These are phyloP conservation scores for Colletotrichum sp. DNA, from an alignment of 2,329 filamentous ascomycete genomes.

Conservation along the genomic window DNA sequence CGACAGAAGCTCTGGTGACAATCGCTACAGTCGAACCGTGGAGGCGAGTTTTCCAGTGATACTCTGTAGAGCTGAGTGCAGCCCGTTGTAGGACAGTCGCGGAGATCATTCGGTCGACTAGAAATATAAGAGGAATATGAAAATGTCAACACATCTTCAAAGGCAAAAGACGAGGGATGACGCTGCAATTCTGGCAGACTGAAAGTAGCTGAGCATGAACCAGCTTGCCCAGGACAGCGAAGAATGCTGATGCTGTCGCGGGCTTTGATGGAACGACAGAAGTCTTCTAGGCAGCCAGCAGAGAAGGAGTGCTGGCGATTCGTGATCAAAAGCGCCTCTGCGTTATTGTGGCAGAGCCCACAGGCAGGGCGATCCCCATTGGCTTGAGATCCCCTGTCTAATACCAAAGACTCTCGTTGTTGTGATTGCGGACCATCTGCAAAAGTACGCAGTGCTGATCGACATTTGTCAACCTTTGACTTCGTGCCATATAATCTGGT, in stretches of 20 bases:
- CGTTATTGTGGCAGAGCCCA: not conserved
- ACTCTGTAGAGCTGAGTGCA: not conserved
- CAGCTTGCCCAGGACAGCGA: not conserved
- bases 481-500: not conserved
- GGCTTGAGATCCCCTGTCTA: not conserved
- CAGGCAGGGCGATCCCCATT: not conserved
- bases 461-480: not conserved
- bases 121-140: not conserved
- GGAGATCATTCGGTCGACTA: not conserved
- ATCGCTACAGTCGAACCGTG: not conserved
- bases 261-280: not conserved
- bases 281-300: not conserved
- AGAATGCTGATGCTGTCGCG: not conserved
- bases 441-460: not conserved
- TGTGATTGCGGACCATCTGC: not conserved
- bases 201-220: not conserved
- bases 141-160: not conserved
- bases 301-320: not conserved
- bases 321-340: not conserved
- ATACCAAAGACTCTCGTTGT: rapidly evolving
- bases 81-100: not conserved
- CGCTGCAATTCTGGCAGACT: not conserved
- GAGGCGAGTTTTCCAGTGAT: not conserved
- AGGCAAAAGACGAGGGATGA: not conserved
- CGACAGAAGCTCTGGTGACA: not conserved